Evolutionary conservation across 2,329 filamentous ascomycete genomes (phyloP), one percentile per base, ranked within the genome.

Genomic region (Paramyrothecium sp.): DNA sequence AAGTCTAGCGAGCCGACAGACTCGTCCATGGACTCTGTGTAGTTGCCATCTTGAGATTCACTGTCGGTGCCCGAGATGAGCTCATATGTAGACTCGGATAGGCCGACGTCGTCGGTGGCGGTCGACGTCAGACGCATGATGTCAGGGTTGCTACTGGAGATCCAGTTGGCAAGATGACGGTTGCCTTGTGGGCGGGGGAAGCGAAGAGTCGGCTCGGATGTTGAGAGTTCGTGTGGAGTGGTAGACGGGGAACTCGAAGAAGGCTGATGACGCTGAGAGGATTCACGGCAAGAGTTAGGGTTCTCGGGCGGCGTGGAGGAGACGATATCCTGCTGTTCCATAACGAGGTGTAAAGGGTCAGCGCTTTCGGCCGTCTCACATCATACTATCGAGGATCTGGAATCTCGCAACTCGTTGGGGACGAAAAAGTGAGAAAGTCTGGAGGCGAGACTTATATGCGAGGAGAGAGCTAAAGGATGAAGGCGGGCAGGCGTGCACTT

Each of bases 161-260:
- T 75, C 83, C 83, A 86, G 75, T 82, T 81, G 64, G 83, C 83
- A 46, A 87, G 80, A 53, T 78, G 75, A 56, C 77, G 76, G 61
- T 79, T 85, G 54, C 81, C 84, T 65, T 80, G 76, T 0, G 84
- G 83, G 48, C 74, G 77, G 56, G 84, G 84, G 56, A 86, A 86
- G 57, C 82, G 80, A 50, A 87, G 76, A 26, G 75, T 77, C 4
- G 81, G 81, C 54, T 80, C 75, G 48, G 81, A 80, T 41, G 64
- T 67, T 30, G 76, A 75, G 33, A 74, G 62, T 46, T 64, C 41
- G 63, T 63, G 33, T 58, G 58, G 47, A 51, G 56, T 34, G 44
- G 54, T 48, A 48, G 55, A 51, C 17, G 50, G 41, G 54, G 58
- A 55, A 47, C 53, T 53, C 49, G 13, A 52, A 56, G 13, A 52